Percentiles rank a stretch among this genome's conserved stretches.
These are phyloP conservation scores for Nakazawaea peltata DNA, from an alignment of 805 yeast genomes.

Conservation along the genomic window DNA sequence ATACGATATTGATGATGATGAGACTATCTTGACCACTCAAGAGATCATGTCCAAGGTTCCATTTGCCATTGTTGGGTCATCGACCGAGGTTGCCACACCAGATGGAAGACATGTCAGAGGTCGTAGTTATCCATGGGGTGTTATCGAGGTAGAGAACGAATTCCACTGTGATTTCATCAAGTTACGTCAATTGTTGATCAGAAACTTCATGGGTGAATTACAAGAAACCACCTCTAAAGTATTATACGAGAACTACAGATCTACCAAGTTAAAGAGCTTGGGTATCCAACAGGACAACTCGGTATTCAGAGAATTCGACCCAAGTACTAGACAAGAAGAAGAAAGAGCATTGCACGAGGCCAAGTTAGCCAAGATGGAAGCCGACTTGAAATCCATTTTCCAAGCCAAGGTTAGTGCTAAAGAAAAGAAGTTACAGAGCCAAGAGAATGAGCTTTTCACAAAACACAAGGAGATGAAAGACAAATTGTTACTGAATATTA, in stretches of 20 bases:
- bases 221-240: constrained; percentile 72
- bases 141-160: constrained; percentile 91
- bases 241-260: constrained; percentile 85
- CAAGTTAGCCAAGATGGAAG: constrained; percentile 86
- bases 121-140: constrained; percentile 95
- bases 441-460: constrained; percentile 92
- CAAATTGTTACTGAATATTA: constrained; percentile 79
- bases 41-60: constrained; percentile 72
- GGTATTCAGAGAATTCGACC: constrained; percentile 94
- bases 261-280: constrained; percentile 67
- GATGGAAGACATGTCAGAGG: constrained; percentile 86
- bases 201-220: constrained; percentile 89
- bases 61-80: constrained; percentile 92
- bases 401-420: constrained; percentile 94
- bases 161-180: constrained; percentile 87
- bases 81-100: constrained; percentile 53
- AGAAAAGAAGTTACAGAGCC: constrained; percentile 93
- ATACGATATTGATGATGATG: constrained; percentile 75
- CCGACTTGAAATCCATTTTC: constrained; percentile 94
- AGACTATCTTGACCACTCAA: constrained; percentile 55
- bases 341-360: constrained; percentile 91
- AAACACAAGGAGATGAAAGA: constrained; percentile 98
- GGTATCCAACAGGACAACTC: constrained; percentile 89
- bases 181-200: constrained; percentile 79
- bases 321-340: constrained; percentile 85